Base-by-base conservation (phyloP, 192 early-diverging fungal genomes). In the Coemansia sp. region DNA sequence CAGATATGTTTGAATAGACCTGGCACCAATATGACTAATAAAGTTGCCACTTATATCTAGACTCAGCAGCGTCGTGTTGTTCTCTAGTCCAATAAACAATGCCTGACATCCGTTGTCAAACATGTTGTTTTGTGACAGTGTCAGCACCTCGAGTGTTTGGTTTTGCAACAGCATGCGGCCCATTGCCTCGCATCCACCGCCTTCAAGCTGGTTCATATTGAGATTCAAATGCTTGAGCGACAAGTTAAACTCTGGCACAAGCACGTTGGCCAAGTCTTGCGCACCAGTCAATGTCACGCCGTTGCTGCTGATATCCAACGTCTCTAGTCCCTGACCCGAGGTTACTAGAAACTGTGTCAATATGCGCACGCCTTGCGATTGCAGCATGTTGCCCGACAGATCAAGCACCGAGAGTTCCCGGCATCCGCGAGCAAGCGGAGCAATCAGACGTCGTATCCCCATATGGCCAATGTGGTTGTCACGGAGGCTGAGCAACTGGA, bases 131-230 rank as follows among this genome's bases (percentile, higher is more conserved):
- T 60, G 66, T 10, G 73, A 60, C 4, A 67, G 19, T 12, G 23
- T 38, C 3, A 75, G 67, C 4, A 38, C 5, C 9, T 61, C 49
- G 4, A 75, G 67, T 1, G 50, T 38, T 10, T 39, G 61, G 55
- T 69, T 75, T 2, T 45, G 56, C 23, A 55, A 58, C 41, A 75
- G 55, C 17, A 50, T 39, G 6, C n/a, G 58, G 0, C 58, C 63
- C 38, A 75, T 52, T 1, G 45, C 55, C 25, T 32, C 61, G 35
- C 67, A 69, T 2, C 73, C 73, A n/a, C 14, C 10, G 1, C 37
- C 39, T 23, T 62, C 73, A 22, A 75, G 37, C 54, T 63, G 67
- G 47, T 75, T 75, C 73, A 69, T 75, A n/a, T 66, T 63, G 7
- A 75, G 10, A 10, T 69, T 63, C 49, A 75, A 41, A 11, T 15